These are phyloP conservation scores for Phytophthora capsici DNA, from an alignment of 352 stramenopile genomes.

Conservation along the genomic window DNA sequence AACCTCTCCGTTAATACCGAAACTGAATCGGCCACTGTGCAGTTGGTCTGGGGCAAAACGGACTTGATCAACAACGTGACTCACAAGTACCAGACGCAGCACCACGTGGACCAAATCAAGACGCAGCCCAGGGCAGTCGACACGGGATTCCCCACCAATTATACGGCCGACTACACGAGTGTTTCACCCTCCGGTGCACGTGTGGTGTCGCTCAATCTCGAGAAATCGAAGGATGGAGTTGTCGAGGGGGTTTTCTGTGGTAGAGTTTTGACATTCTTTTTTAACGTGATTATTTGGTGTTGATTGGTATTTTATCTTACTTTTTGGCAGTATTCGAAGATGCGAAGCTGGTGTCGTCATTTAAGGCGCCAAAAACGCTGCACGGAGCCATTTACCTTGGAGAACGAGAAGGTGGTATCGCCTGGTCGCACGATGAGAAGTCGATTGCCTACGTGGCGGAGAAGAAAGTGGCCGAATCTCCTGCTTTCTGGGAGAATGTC, in stretches of 20 bases:
- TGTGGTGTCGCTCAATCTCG: constrained; percentile 67
- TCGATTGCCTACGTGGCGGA: constrained; percentile 80
- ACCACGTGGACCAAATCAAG: constrained; percentile 45
- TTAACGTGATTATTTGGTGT: not conserved
- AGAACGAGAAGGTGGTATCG: constrained; percentile 73
- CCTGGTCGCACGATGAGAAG: constrained; percentile 80
- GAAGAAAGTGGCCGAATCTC: constrained; percentile 56
- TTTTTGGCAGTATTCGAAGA: constrained; percentile 46
- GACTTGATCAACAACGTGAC: constrained; percentile 64
- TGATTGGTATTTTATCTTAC: not conserved
- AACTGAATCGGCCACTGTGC: constrained; percentile 37
- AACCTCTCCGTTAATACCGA: constrained; percentile 41
- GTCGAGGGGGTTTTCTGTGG: constrained; percentile 59
- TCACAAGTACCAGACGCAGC: constrained; percentile 63
- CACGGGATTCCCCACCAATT: constrained; percentile 46
- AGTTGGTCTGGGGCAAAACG: constrained; percentile 67
- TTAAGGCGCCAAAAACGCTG: constrained; percentile 73
- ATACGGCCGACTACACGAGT: constrained; percentile 50
- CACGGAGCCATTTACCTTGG: constrained; percentile 76
- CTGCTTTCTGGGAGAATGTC: constrained; percentile 64
- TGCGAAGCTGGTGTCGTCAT: constrained; percentile 49
- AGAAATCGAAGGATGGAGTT: constrained; percentile 47
- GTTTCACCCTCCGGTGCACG: constrained; percentile 60
- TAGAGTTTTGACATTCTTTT: constrained; percentile 1
- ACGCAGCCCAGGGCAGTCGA: constrained; percentile 34